phyloP scores from a whole-genome alignment of 129 eudicot species.

The Ambrosia trifida region DNA sequence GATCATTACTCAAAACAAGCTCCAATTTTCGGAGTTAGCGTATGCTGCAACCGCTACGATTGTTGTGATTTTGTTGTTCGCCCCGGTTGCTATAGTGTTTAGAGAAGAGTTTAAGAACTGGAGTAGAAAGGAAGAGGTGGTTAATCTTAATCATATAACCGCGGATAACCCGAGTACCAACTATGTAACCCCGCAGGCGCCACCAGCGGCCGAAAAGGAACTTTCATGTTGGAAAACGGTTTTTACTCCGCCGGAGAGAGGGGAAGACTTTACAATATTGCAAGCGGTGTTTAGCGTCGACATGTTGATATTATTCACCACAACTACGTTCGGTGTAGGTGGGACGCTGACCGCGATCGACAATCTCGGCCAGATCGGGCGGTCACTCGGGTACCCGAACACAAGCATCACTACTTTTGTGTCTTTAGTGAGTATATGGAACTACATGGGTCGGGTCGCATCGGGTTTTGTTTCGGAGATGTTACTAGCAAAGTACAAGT shows the following conservation, averaged over 20 bases:
- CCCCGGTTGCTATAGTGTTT: conserved; percentile 50
- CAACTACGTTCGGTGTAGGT: conserved; percentile 68
- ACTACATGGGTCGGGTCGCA: conserved; percentile 63
- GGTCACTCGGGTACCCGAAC: conserved; percentile 65
- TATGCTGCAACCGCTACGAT: conserved; percentile 39
- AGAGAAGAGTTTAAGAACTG: conserved; percentile 50
- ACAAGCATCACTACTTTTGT: conserved; percentile 65
- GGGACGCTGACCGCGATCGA: conserved; percentile 83
- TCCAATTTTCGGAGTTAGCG: conserved; percentile 34
- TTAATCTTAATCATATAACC: conserved; percentile 2
- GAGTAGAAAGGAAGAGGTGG: conserved; percentile 23
- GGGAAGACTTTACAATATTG: conserved; percentile 69
- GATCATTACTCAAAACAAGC: conserved; percentile 51
- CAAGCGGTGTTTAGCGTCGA: conserved; percentile 81
- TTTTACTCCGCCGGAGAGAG: conserved; percentile 67
- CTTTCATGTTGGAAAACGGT: conserved; percentile 46
- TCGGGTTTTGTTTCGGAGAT: conserved; percentile 69
- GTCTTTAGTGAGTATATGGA: conserved; percentile 85
- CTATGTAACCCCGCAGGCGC: not conserved
- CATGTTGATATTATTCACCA: conserved; percentile 63
- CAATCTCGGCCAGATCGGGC: conserved; percentile 81
- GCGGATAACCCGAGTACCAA: conserved; percentile 25
- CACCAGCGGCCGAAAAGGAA: conserved; percentile 11
- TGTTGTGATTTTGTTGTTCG: conserved; percentile 52
- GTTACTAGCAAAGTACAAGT: conserved; percentile 58